Percentiles rank a stretch among this genome's conserved stretches.
These are phyloP conservation scores for Poa annua DNA, from an alignment of 176 grass and related monocot species.

Conservation along the genomic window DNA sequence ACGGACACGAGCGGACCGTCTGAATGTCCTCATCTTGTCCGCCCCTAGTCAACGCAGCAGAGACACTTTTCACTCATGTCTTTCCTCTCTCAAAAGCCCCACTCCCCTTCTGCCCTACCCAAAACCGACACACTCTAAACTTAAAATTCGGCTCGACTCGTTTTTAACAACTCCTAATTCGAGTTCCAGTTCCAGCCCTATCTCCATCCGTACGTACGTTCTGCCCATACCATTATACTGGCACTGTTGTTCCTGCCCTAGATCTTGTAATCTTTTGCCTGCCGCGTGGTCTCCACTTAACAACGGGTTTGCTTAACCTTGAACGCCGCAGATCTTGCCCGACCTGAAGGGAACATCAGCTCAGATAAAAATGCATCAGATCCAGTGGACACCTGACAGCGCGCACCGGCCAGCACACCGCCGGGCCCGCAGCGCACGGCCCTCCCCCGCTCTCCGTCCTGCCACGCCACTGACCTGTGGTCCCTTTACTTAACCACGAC, in stretches of 20 bases:
- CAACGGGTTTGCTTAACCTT: neutral
- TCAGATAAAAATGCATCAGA: slow-evolving; percentile 26
- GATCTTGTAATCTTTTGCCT: slow-evolving; percentile 29
- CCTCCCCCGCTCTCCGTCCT: rapidly evolving
- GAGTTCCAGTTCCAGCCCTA: too few relatives aligned
- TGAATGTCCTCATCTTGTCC: too few relatives aligned
- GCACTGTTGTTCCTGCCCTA: neutral
- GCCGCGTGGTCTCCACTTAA: neutral
- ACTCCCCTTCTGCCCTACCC: too few relatives aligned
- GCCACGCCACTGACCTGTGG: neutral
- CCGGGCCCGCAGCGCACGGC: neutral
- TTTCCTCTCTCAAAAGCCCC: too few relatives aligned
- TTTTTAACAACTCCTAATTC: too few relatives aligned
- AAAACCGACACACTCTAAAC: too few relatives aligned
- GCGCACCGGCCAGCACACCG: slow-evolving; percentile 5
- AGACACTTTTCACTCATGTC: too few relatives aligned
- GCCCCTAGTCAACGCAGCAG: too few relatives aligned
- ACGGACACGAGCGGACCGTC: too few relatives aligned
- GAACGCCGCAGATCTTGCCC: slow-evolving; percentile 38
- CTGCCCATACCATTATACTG: too few relatives aligned
- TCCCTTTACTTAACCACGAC: slow-evolving; percentile 41
- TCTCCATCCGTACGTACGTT: too few relatives aligned
- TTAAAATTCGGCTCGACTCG: too few relatives aligned
- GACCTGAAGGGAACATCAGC: neutral
- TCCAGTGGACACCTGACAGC: slow-evolving; percentile 35